These are phyloP conservation scores for Nectriaceae sp. DNA, from an alignment of 2,329 filamentous ascomycete genomes.

Conservation along the genomic window DNA sequence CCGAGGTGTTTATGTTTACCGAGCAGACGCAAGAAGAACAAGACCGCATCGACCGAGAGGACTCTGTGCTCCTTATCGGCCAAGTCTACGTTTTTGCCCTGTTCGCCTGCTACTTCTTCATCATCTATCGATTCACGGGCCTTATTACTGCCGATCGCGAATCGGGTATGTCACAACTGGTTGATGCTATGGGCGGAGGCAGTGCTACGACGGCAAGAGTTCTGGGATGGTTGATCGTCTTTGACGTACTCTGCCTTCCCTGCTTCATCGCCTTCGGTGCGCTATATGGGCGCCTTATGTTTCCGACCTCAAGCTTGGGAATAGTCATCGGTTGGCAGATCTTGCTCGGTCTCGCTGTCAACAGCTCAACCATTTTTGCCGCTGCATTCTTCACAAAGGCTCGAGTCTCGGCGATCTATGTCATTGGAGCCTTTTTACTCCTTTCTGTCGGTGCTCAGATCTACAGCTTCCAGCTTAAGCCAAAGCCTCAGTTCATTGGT, in stretches of 20 bases:
- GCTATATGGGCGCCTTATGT: slow-evolving; percentile 34
- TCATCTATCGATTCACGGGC: slow-evolving; percentile 18
- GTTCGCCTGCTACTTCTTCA: slow-evolving; percentile 21
- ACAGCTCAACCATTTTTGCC: slow-evolving; percentile 63
- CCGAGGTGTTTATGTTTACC: slow-evolving; percentile 22
- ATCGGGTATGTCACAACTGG: slow-evolving; percentile 32
- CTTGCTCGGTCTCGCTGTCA: slow-evolving; percentile 53
- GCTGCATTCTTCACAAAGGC: slow-evolving; percentile 40
- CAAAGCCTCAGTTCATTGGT: slow-evolving; percentile 1
- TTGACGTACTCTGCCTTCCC: slow-evolving; percentile 34
- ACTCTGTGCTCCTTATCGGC: slow-evolving; percentile 12
- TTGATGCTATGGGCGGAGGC: slow-evolving; percentile 48
- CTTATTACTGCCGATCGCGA: slow-evolving; percentile 33
- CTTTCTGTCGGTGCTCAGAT: slow-evolving; percentile 25
- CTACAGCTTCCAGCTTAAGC: slow-evolving; percentile 15
- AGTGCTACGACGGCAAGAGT: slow-evolving; percentile 23
- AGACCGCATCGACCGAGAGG: not conserved
- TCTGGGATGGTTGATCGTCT: slow-evolving; percentile 27
- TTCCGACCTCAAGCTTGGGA: slow-evolving; percentile 30
- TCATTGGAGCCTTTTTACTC: slow-evolving; percentile 30
- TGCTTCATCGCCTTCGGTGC: slow-evolving; percentile 42
- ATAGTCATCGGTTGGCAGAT: slow-evolving; percentile 47
- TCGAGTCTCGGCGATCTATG: slow-evolving; percentile 32
- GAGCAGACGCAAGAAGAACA: slow-evolving; percentile 7
- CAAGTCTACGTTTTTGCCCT: slow-evolving; percentile 25